phyloP scores from a whole-genome alignment of 1,139 yeast genomes.

The Saccharomyces hybrid region DNA sequence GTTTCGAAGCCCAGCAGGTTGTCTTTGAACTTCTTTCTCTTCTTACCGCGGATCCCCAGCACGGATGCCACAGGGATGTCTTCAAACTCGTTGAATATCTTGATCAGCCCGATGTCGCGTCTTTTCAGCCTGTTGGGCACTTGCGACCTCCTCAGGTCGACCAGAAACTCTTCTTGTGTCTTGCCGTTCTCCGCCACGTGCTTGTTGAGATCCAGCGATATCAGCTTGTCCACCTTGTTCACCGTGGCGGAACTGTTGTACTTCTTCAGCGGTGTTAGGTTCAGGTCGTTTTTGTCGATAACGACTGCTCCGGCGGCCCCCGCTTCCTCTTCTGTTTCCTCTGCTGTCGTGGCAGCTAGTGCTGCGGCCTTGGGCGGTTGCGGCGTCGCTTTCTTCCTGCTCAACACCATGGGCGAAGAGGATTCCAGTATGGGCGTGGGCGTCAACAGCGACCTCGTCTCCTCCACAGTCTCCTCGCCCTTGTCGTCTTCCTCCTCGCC shows the following conservation, averaged over 20 bases:
- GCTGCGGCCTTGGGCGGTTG: not conserved
- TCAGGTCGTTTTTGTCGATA: not conserved
- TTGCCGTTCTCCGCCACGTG: slow-evolving; percentile 7
- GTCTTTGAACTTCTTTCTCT: slow-evolving; percentile 30
- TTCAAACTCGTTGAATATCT: slow-evolving; percentile 29
- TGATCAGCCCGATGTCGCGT: slow-evolving; percentile 27
- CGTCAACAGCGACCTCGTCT: not conserved
- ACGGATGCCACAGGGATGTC: slow-evolving; percentile 32
- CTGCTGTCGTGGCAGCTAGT: not conserved
- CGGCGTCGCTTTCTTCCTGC: not conserved
- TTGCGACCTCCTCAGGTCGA: slow-evolving; percentile 19
- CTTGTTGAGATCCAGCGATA: slow-evolving; percentile 13
- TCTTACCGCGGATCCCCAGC: slow-evolving; percentile 32
- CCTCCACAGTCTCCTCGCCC: not conserved
- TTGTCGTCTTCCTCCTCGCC: slow-evolving; percentile 1
- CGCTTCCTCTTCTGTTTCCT: not conserved
- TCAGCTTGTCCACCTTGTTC: slow-evolving; percentile 11
- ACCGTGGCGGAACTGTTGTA: not conserved
- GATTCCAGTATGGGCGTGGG: not conserved
- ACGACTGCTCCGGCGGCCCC: not conserved
- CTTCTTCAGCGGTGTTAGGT: not conserved
- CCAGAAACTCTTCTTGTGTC: slow-evolving; percentile 19
- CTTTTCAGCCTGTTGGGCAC: slow-evolving; percentile 18
- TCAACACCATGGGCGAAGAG: not conserved
- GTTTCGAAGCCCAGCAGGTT: slow-evolving; percentile 31